Evolutionary conservation across 805 yeast genomes (phyloP), one percentile per base, ranked within the genome.

Genomic region (Monosporozyma yasuniensis): DNA sequence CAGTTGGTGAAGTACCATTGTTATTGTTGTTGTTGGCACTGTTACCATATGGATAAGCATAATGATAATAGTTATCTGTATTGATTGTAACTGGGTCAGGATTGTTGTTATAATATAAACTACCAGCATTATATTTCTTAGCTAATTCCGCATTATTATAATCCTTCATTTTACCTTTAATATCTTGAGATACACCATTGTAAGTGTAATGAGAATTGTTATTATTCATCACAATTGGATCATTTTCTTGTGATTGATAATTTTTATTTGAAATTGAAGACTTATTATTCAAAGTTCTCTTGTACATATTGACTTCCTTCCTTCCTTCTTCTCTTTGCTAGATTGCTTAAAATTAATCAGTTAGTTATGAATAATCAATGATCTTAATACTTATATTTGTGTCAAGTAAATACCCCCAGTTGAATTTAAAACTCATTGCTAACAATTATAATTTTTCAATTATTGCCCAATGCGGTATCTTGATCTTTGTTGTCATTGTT

Each of bases 281-380:
- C 38, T 47, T 47, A 27, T 47, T 47, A 23, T 47, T 47, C 49
- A 47, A 32, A 16, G 49, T 47, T 47, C 49, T 47, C 35, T 32
- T 41, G n/a, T 41, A 35, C 49, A 47, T 47, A 3, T 19, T 21
- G n/a, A 22, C 19, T 25, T 8, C 8, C 7, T 25, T 25, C 27
- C 27, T n/a, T n/a, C n/a, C n/a, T n/a, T n/a, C n/a, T n/a, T n/a
- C n/a, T n/a, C n/a, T n/a, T n/a, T n/a, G n/a, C n/a, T 10, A 3
- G 21, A 27, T 23, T 12, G n/a, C 12, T 16, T 27, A n/a, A n/a
- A n/a, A n/a, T n/a, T n/a, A n/a, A n/a, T n/a, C n/a, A n/a, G n/a
- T n/a, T n/a, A n/a, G n/a, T n/a, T n/a, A n/a, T n/a, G n/a, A n/a
- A n/a, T n/a, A n/a, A n/a, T n/a, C n/a, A n/a, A n/a, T n/a, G n/a